Percentiles rank a stretch among this genome's conserved stretches.
Conservation (phyloP, 208 protist genomes). For the Leishmania tarentolae region DNA sequence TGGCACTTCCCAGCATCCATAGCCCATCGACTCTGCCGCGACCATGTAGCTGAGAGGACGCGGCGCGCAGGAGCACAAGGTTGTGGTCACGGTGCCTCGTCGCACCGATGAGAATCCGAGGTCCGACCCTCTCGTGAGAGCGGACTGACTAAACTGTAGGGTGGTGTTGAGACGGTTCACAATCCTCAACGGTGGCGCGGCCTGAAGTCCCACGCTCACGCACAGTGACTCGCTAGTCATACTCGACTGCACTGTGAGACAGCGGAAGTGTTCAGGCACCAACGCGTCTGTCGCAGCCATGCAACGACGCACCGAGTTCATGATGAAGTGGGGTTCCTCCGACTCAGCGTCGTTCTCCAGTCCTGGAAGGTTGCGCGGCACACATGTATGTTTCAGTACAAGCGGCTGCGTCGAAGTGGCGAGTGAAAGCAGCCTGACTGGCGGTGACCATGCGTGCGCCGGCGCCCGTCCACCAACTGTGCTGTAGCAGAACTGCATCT, state of each 20-base stretch:
- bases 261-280: constrained; percentile 10
- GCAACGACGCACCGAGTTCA: constrained; percentile 3
- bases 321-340: background rate
- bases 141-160: constrained; percentile 18
- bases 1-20: constrained; percentile 36
- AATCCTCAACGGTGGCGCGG: constrained; percentile 18
- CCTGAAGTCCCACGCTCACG: constrained; percentile 14
- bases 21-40: constrained; percentile 15
- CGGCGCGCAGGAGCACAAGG: constrained; percentile 10
- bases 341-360: background rate
- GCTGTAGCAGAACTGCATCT: constrained; percentile 38
- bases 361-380: background rate
- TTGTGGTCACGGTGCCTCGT: constrained; percentile 5
- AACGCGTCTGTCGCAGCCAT: background rate
- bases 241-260: constrained; percentile 21
- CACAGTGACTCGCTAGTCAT: constrained; percentile 6
- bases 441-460: constrained; percentile 46
- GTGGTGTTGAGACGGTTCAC: constrained; percentile 30
- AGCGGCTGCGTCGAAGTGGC: constrained; percentile 40
- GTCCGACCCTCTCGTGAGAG: background rate
- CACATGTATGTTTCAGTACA: constrained; percentile 37
- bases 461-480: background rate
- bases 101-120: background rate
- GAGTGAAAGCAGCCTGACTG: constrained; percentile 41
- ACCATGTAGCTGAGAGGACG: constrained; percentile 25